These are phyloP conservation scores for Fusarium sp. DNA, from an alignment of 2,329 filamentous ascomycete genomes.

Conservation along the genomic window DNA sequence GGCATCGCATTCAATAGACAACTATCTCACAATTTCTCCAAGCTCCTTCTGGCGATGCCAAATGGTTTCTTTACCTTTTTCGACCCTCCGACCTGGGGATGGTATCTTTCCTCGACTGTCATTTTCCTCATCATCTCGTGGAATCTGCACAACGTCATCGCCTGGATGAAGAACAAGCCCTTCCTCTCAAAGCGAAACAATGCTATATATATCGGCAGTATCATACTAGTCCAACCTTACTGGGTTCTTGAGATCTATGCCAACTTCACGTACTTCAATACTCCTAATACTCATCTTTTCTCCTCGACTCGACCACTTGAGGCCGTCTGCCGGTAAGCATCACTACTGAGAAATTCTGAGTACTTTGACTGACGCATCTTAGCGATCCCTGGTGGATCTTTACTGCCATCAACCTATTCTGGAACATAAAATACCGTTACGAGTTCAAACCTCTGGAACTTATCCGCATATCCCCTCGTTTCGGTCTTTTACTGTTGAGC, in stretches of 20 bases:
- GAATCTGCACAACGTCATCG: slow-evolving; percentile 72
- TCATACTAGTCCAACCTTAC: slow-evolving; percentile 69
- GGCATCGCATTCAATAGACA: not conserved
- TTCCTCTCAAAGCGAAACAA: slow-evolving; percentile 64
- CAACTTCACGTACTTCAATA: slow-evolving; percentile 73
- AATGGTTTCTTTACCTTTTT: slow-evolving; percentile 71
- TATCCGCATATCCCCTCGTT: slow-evolving; percentile 69
- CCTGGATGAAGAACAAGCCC: slow-evolving; percentile 74
- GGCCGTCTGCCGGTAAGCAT: slow-evolving; percentile 63
- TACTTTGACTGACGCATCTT: not conserved
- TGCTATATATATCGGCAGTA: slow-evolving; percentile 66
- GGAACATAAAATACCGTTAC: slow-evolving; percentile 71
- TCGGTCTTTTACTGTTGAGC: slow-evolving; percentile 68
- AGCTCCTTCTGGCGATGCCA: slow-evolving; percentile 64
- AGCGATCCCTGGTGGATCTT: slow-evolving; percentile 77
- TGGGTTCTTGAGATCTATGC: slow-evolving; percentile 74
- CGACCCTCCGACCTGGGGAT: slow-evolving; percentile 63
- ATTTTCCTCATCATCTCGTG: slow-evolving; percentile 71
- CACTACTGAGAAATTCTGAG: not conserved
- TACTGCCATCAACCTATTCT: slow-evolving; percentile 68
- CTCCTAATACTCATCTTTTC: slow-evolving; percentile 62
- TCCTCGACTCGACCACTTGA: slow-evolving; percentile 66
- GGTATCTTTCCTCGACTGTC: slow-evolving; percentile 71
- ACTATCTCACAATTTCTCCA: slow-evolving; percentile 34
- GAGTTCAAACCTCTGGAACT: slow-evolving; percentile 67